These are phyloP conservation scores for Ophiocordyceps australis DNA, from an alignment of 2,329 filamentous ascomycete species.

Conservation along the genomic window DNA sequence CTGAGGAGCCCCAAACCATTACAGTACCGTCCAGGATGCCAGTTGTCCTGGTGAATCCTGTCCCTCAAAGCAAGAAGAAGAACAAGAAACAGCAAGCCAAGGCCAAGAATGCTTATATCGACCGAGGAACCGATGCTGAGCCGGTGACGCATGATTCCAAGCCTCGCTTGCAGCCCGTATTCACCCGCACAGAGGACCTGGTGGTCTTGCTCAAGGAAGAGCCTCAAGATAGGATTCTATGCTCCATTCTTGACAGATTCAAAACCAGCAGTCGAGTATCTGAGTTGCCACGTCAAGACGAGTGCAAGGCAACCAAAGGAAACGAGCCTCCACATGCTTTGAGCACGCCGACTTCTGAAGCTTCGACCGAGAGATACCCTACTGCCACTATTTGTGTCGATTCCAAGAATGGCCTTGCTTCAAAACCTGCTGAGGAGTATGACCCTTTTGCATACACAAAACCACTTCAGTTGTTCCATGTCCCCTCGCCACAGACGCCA, in stretches of 20 bases:
- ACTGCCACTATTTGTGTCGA: no score
- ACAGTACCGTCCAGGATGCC: constrained; percentile 11
- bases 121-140: constrained; percentile 19
- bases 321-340: no score
- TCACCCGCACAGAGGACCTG: constrained; percentile 36
- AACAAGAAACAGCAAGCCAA: constrained; percentile 9
- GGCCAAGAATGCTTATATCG: constrained; percentile 13
- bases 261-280: no score
- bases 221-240: constrained; percentile 20
- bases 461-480: constrained; percentile 8
- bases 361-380: no score
- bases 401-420: no score
- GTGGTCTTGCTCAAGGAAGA: constrained; percentile 34
- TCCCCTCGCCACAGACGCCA: constrained; percentile 5
- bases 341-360: no score
- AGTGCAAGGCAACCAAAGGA: no score
- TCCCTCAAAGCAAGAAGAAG: constrained; percentile 11
- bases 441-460: constrained; percentile 24
- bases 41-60: constrained; percentile 10
- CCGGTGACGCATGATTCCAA: constrained; percentile 6
- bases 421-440: constrained; percentile 18
- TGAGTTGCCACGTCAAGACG: no score
- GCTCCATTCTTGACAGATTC: no score
- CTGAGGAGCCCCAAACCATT: constrained; percentile 12
- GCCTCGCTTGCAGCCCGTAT: constrained; percentile 19